Base-by-base conservation (phyloP, 306 rosid genomes). In the Cucurbita moschata region DNA sequence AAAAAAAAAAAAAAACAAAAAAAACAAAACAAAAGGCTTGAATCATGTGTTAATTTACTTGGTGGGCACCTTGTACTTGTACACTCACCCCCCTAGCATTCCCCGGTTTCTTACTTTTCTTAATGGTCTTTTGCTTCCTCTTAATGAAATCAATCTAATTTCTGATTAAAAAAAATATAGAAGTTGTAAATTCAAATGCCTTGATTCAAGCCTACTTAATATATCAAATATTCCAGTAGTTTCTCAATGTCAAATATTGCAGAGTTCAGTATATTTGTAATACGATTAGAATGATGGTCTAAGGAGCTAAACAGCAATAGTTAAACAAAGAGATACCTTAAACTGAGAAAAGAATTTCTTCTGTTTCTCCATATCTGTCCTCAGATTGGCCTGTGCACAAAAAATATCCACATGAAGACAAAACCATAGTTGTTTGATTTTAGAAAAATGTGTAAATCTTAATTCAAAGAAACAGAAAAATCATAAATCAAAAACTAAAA, bases 331-430 rank as follows among this genome's bases (percentile, higher is more conserved):
- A 10, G 40, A 67, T 50, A 94, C 99, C 99, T 88, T 94, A 11
- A 19, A 82, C 23, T 82, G 90, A 73, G 77, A 16, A 58, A 73
- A 14, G 19, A 78, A 19, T 78, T 81, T 90, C 87, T 63, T 88
- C 26, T 85, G 86, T 81, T 69, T 94, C 77, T 94, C 99, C 77
- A 51, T 57, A 4, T 94, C 97, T 52, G 77, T 73, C 84, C 78
- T 94, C 68, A 80, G 77, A 86, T 65, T 84, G 71, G 88, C 87
- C 99, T 94, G 87, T n/a, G 54, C 39, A 54, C 66, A 63, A 53
- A 30, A 81, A 77, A 23, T 76, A 79, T 35, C 54, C 55, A 67
- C 69, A 49, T 55, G 18, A 66, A 68, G 56, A 46, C 62, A 72
- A 50, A 50, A 26, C 47, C 75, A 9, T 44, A 42, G 11, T 39